Evolutionary conservation across 352 stramenopile genomes (phyloP).

Genomic region (Phytopythium litorale): DNA sequence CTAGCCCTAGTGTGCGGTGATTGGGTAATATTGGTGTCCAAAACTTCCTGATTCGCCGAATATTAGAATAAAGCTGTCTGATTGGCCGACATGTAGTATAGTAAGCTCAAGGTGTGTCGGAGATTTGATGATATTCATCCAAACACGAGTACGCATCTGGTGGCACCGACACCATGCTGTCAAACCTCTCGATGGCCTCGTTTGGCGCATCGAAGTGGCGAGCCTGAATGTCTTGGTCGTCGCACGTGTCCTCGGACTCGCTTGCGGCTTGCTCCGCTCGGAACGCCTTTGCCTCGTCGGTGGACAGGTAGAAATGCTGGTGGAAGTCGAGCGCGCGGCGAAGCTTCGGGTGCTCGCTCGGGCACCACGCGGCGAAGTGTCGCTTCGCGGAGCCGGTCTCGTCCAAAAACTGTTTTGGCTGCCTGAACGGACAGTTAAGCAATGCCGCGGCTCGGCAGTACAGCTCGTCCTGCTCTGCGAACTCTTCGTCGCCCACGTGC

Average conservation of each 20-base stretch:
- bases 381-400: not conserved
- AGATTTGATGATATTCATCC: no score
- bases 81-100: no score
- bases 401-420: conserved; percentile 4
- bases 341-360: not conserved
- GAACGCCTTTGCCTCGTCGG: conserved; percentile 9
- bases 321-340: conserved; percentile 11
- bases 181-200: not conserved
- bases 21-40: no score
- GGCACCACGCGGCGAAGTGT: not conserved
- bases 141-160: no score
- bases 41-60: no score
- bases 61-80: no score
- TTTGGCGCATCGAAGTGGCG: not conserved
- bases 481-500: conserved; percentile 7
- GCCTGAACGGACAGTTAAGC: conserved; percentile 12
- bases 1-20: no score
- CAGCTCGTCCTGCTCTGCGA: conserved; percentile 9
- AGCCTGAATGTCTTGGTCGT: not conserved
- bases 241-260: not conserved
- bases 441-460: conserved; percentile 12
- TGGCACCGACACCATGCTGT: no score
- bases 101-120: no score
- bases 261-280: not conserved
- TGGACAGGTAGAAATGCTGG: conserved; percentile 14